A percentile compares a stretch with the other conserved stretches of the same genome.
Evolutionary conservation across 169 alveolate species (phyloP).

Genomic region (Plasmodium ovale): DNA sequence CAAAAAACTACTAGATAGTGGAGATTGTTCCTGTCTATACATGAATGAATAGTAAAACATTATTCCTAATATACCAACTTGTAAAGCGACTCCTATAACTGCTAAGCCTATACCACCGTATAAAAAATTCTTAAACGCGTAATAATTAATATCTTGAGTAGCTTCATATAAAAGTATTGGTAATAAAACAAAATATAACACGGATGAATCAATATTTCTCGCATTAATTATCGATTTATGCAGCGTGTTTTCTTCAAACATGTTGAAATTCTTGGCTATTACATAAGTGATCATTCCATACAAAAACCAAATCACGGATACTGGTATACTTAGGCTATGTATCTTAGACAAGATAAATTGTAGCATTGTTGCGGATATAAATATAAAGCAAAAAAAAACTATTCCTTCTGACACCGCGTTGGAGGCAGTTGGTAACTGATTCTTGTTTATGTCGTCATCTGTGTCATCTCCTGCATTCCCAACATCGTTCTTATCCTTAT

Average conservation of each 20-base stretch:
- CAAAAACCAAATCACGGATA: constrained; percentile 83
- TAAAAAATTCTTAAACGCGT: constrained; percentile 87
- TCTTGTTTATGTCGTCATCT: constrained; percentile 14
- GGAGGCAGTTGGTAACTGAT: constrained; percentile 69
- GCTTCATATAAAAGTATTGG: constrained; percentile 92
- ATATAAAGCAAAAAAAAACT: constrained; percentile 78
- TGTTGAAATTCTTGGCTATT: constrained; percentile 76
- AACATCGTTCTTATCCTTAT: not conserved
- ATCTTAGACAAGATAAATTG: constrained; percentile 85
- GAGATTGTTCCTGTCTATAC: constrained; percentile 71
- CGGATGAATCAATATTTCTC: constrained; percentile 83
- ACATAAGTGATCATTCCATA: constrained; percentile 84
- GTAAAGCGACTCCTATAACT: constrained; percentile 86
- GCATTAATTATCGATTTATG: constrained; percentile 75
- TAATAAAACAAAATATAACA: constrained; percentile 86
- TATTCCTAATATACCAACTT: constrained; percentile 84
- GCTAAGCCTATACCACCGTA: constrained; percentile 90
- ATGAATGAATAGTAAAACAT: constrained; percentile 85
- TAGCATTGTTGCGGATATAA: constrained; percentile 82
- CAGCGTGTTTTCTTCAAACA: constrained; percentile 70
- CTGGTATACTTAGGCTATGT: constrained; percentile 81
- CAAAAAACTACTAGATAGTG: constrained; percentile 84
- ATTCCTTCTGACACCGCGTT: constrained; percentile 79
- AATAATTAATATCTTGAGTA: constrained; percentile 90
- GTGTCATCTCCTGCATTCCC: not conserved